A percentile compares a stretch with the other conserved stretches of the same genome.
These are phyloP conservation scores for Pseudogymnoascus destructans DNA, from an alignment of 2,329 filamentous ascomycete species.

Conservation along the genomic window DNA sequence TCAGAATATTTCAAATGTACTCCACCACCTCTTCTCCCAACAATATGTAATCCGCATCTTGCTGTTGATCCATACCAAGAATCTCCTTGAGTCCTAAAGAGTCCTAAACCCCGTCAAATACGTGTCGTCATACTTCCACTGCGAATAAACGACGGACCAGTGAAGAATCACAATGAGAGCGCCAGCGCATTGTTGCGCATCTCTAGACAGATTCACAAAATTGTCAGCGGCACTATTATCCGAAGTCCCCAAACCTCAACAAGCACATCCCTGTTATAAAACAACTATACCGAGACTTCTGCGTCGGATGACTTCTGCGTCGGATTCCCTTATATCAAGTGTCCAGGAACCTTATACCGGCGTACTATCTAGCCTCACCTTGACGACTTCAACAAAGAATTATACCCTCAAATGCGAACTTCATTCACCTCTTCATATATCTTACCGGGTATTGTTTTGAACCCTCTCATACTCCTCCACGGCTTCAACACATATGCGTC, in stretches of 20 bases:
- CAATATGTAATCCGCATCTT: not conserved
- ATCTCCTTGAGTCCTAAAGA: not conserved
- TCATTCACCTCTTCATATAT: constrained; percentile 23
- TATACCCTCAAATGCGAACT: constrained; percentile 16
- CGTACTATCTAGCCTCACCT: not conserved
- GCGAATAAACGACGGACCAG: not conserved
- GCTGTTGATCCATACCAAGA: not conserved
- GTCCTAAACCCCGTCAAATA: not conserved
- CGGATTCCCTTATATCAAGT: not conserved
- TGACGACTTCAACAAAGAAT: not conserved
- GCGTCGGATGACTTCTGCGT: not conserved
- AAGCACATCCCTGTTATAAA: not conserved
- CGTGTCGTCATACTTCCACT: not conserved
- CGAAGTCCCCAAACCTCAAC: not conserved
- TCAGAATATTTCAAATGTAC: not conserved
- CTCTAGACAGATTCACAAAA: not conserved
- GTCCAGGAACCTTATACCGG: not conserved
- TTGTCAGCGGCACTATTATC: not conserved
- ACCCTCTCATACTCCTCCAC: constrained; percentile 29
- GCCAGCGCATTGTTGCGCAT: not conserved
- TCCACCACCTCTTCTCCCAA: not conserved
- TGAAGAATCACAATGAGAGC: not conserved
- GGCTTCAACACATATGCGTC: constrained; percentile 29
- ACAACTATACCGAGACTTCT: not conserved
- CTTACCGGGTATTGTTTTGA: constrained; percentile 28